These are phyloP conservation scores for Diaporthe destruens DNA, from an alignment of 2,329 filamentous ascomycete species.

Conservation along the genomic window DNA sequence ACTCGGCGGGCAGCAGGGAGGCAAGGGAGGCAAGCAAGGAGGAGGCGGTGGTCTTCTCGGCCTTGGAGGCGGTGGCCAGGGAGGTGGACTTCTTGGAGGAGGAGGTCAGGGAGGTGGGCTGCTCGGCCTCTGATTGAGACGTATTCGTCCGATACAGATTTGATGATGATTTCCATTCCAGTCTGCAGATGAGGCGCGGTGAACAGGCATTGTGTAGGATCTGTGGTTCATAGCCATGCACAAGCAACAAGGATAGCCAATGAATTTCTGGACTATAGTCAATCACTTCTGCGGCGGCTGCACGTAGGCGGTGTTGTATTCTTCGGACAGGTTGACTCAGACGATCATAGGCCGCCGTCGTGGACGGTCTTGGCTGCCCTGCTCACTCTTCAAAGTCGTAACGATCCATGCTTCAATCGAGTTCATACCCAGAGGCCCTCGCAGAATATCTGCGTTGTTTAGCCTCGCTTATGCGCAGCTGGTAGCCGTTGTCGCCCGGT, in stretches of 20 bases:
- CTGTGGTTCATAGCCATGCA: neutral
- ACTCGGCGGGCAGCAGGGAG: conserved; percentile 36
- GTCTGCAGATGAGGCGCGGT: neutral
- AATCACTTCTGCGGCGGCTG: neutral
- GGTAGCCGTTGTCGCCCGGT: neutral
- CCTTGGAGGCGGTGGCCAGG: conserved; percentile 19
- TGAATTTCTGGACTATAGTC: neutral
- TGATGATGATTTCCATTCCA: too few species aligned
- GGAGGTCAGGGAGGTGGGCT: conserved; percentile 24
- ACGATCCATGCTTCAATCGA: neutral
- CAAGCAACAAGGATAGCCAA: conserved; percentile 6
- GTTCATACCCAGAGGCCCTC: neutral
- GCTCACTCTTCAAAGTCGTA: neutral
- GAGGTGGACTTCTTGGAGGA: conserved; percentile 29
- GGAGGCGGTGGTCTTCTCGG: conserved; percentile 38
- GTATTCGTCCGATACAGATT: neutral
- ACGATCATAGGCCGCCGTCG: neutral
- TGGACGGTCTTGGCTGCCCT: neutral
- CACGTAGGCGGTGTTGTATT: neutral
- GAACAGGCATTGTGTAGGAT: neutral
- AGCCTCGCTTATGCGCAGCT: neutral
- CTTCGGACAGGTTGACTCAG: neutral
- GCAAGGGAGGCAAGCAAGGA: conserved; percentile 34
- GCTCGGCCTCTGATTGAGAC: conserved; percentile 10
- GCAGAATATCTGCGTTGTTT: neutral